phyloP scores from a whole-genome alignment of 2,329 filamentous ascomycete species.

The Aspergillus latus region DNA sequence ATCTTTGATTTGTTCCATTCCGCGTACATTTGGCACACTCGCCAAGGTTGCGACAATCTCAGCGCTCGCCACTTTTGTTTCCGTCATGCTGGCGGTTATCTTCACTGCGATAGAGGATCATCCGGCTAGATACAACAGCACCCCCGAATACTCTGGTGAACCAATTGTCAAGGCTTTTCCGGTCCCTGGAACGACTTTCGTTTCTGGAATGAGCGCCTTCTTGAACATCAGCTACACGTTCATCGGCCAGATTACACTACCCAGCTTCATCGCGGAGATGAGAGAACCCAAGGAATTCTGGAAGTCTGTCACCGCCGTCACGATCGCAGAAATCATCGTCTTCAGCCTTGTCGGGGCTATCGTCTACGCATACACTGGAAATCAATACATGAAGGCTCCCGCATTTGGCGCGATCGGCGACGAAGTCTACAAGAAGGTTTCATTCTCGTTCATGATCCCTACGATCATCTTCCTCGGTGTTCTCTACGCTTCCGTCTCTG shows the following conservation, averaged over 20 bases:
- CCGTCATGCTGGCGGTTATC: conserved; percentile 77
- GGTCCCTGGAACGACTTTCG: conserved; percentile 70
- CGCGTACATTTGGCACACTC: conserved; percentile 78
- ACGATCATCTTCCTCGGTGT: conserved; percentile 91
- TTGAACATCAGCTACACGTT: conserved; percentile 96
- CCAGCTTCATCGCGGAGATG: conserved; percentile 96
- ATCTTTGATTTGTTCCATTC: conserved; percentile 76
- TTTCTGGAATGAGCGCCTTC: conserved; percentile 80
- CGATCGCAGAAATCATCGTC: conserved; percentile 80
- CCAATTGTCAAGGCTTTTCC: conserved; percentile 70
- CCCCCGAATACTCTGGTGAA: conserved; percentile 54
- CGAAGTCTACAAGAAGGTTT: conserved; percentile 75
- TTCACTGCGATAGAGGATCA: conserved; percentile 76
- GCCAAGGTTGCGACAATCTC: conserved; percentile 76
- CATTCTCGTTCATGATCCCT: conserved; percentile 94
- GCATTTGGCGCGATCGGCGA: conserved; percentile 82
- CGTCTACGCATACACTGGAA: conserved; percentile 84
- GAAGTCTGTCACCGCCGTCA: conserved; percentile 88
- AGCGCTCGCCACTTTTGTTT: conserved; percentile 85
- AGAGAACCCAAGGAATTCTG: conserved; percentile 77
- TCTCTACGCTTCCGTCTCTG: conserved; percentile 84
- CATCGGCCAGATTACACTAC: conserved; percentile 90
- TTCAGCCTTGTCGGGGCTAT: conserved; percentile 80
- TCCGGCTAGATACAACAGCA: conserved; percentile 66
- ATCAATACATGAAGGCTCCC: conserved; percentile 82